Percentiles rank a stretch among this genome's conserved stretches.
phyloP scores from a whole-genome alignment of 345 rosid species.

The Linum lewisii region DNA sequence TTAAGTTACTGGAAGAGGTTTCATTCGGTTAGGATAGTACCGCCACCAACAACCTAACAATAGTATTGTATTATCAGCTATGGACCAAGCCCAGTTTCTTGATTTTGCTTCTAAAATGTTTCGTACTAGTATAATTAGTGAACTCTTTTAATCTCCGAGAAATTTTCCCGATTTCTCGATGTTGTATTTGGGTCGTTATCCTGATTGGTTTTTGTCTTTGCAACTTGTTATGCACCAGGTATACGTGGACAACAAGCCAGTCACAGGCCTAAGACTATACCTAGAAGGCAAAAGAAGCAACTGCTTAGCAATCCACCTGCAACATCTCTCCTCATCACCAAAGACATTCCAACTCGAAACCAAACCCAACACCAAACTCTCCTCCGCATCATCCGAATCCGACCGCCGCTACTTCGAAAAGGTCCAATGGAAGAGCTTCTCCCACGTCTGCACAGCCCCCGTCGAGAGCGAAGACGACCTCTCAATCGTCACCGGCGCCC shows the following conservation, averaged over 20 bases:
- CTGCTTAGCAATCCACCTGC: conserved; percentile 7
- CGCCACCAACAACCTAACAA: too few species aligned
- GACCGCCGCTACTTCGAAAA: conserved; percentile 6
- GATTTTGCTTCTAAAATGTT: too few species aligned
- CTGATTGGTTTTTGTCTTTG: not conserved
- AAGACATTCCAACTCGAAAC: conserved; percentile 6
- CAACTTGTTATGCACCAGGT: not conserved
- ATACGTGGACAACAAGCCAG: conserved; percentile 2
- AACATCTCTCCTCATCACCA: conserved; percentile 7
- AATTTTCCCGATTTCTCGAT: too few species aligned
- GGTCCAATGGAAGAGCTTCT: conserved; percentile 10
- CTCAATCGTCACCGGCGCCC: conserved; percentile 7
- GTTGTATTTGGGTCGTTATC: too few species aligned
- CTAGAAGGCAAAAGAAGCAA: conserved; percentile 10
- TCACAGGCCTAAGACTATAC: conserved; percentile 7
- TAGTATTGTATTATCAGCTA: too few species aligned
- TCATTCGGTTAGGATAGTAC: too few species aligned
- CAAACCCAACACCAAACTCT: not conserved
- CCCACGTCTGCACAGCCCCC: conserved; percentile 9
- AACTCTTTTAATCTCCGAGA: too few species aligned
- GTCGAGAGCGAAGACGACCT: conserved; percentile 8
- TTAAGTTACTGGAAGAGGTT: too few species aligned
- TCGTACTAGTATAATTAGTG: too few species aligned
- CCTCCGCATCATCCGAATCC: not conserved
- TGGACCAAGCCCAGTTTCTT: too few species aligned